These are phyloP conservation scores for Candida palmyrensis DNA, from an alignment of 805 yeast genomes.

Conservation along the genomic window DNA sequence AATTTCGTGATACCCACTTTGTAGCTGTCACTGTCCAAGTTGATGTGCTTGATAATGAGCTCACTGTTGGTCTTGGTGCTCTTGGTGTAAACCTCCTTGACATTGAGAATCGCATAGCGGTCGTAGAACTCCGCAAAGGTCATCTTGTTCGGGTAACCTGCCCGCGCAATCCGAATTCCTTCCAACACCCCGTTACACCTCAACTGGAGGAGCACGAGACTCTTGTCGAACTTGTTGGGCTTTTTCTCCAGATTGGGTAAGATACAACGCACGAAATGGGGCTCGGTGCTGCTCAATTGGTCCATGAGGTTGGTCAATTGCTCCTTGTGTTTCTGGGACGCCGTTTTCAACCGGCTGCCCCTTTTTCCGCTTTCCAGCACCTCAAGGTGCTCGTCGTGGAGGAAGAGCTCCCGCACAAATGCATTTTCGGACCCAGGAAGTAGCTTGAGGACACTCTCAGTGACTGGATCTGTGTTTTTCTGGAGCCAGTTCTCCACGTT, in stretches of 20 bases:
- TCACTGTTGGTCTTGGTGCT: conserved; percentile 66
- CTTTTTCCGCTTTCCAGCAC: conserved; percentile 30
- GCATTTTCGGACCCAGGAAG: conserved; percentile 52
- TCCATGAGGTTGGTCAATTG: conserved; percentile 69
- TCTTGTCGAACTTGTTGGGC: conserved; percentile 67
- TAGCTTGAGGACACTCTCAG: conserved; percentile 63
- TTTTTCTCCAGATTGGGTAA: conserved; percentile 78
- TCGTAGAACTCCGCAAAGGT: conserved; percentile 73
- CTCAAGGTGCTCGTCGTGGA: conserved; percentile 25
- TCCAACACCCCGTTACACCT: conserved; percentile 97
- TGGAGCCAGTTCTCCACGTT: conserved; percentile 89
- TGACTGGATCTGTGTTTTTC: conserved; percentile 90
- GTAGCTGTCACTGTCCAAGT: conserved; percentile 54
- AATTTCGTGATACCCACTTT: conserved; percentile 69
- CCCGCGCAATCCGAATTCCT: conserved; percentile 94
- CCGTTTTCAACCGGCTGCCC: conserved; percentile 44
- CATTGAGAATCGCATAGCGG: conserved; percentile 64
- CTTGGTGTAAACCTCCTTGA: conserved; percentile 40
- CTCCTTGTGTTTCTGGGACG: conserved; percentile 83
- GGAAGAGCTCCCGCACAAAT: conserved; percentile 55
- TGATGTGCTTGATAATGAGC: conserved; percentile 55
- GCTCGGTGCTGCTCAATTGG: conserved; percentile 76
- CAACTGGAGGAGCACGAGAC: conserved; percentile 78
- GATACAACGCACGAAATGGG: conserved; percentile 96
- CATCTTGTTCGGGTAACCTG: conserved; percentile 94